These are phyloP conservation scores for Esteya vermicola DNA, from an alignment of 2,329 filamentous ascomycete species.

Conservation along the genomic window DNA sequence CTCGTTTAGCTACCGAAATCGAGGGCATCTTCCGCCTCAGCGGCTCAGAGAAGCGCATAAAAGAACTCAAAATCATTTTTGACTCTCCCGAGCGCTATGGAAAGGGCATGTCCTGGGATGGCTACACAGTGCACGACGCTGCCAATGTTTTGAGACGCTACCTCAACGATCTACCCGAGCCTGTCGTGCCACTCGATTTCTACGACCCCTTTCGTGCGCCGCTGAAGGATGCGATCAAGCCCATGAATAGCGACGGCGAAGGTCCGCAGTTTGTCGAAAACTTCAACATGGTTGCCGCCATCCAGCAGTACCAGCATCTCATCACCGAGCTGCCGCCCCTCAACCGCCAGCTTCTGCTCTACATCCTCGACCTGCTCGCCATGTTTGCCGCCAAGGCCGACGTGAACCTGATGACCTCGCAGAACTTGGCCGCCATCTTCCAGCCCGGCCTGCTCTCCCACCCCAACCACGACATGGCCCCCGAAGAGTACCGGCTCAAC, in stretches of 20 bases:
- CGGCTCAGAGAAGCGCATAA: constrained; percentile 95
- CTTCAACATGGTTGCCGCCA: constrained; percentile 63
- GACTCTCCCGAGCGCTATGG: constrained; percentile 92
- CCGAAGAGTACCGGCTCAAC: constrained; percentile 83
- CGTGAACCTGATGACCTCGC: constrained; percentile 88
- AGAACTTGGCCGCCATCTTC: constrained; percentile 91
- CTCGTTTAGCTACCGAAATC: constrained; percentile 62
- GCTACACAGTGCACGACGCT: constrained; percentile 96
- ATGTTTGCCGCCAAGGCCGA: constrained; percentile 97
- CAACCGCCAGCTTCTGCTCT: constrained; percentile 85
- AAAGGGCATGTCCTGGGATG: constrained; percentile 92
- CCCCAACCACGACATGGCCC: constrained; percentile 87
- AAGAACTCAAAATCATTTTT: constrained; percentile 83
- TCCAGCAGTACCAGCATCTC: constrained; percentile 69
- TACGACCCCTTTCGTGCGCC: constrained; percentile 87
- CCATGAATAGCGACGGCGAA: constrained; percentile 56
- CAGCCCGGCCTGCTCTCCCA: constrained; percentile 94
- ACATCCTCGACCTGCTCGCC: constrained; percentile 87
- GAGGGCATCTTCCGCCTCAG: constrained; percentile 95
- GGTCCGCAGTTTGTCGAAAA: constrained; percentile 56
- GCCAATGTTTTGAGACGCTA: constrained; percentile 93
- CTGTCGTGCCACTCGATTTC: constrained; percentile 85
- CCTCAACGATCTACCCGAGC: constrained; percentile 89
- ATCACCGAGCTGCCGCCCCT: constrained; percentile 88
- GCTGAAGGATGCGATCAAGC: constrained; percentile 55